Base-by-base conservation (phyloP, 2,329 filamentous ascomycete species). In the Cladosporium halotolerans region DNA sequence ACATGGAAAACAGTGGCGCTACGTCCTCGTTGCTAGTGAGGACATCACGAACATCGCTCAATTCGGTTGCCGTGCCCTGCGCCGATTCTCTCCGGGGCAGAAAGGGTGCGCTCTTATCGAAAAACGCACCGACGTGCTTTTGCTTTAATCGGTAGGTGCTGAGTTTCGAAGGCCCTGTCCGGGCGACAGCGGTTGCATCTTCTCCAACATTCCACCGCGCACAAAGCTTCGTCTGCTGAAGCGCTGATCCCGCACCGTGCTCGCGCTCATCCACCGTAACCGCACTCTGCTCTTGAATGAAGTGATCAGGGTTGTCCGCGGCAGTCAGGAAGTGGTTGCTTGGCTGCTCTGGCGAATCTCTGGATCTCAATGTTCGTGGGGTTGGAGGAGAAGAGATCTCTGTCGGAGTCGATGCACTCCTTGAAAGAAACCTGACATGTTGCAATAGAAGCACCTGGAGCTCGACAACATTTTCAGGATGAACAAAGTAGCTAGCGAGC, bases 401-500 rank as follows among this genome's bases (percentile, higher is more conserved):
- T 1, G 60, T 34, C 1, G 65, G 66, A 43, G 61, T 65, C 11
- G 63, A 58, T 8, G 63, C 53, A 52, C 62, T 66, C 41, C 63
- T 51, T 11, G 60, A 53, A 19, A 66, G 59, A 8, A 73, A 71
- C 18, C 71, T 70, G 59, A 76, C 70, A 50, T 79, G 68, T 55
- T 79, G 76, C 3, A 79, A 66, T 9, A 81, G 60, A 2, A 80
- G 62, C 8, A 80, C 70, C 46, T 78, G 73, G n/a, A 78, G 66
- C 63, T 80, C 76, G 18, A 80, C 72, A 38, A 79, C 61, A 57
- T 79, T 76, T 53, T 81, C 78, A 1, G 71, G 66, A 60, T 80
- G 78, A 44, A 80, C 71, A 72, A 79, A 80, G 57, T 79, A 81
- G 13, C 71, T 72, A 1, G 76, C 77, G 49, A 73, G 73, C 28